These are phyloP conservation scores for Mortierella sp. DNA, from an alignment of 371 early-diverging fungal genomes.

Conservation along the genomic window DNA sequence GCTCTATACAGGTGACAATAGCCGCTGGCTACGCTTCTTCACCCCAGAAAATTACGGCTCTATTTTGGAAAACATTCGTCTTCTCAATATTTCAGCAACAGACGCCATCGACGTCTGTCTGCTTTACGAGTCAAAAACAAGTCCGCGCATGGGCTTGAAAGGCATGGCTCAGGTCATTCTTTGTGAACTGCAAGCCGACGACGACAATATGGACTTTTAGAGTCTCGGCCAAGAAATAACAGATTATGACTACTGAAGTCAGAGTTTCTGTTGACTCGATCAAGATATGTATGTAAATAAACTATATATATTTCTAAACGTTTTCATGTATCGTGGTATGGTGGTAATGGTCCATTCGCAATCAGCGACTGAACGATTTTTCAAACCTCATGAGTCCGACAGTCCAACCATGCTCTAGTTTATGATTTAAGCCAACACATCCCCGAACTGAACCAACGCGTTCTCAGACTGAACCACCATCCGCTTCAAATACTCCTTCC, in stretches of 20 bases:
- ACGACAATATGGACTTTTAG: not conserved
- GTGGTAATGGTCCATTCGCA: no score
- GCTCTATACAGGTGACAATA: slow-evolving; percentile 33
- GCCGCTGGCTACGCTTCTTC: slow-evolving; percentile 30
- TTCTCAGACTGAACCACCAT: slow-evolving; percentile 51
- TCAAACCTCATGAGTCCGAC: no score
- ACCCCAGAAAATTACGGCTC: slow-evolving; percentile 22
- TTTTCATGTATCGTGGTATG: no score
- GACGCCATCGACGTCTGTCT: slow-evolving; percentile 23
- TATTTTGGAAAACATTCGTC: slow-evolving; percentile 34
- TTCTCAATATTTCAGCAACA: slow-evolving; percentile 16
- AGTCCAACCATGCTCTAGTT: no score
- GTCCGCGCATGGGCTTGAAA: slow-evolving; percentile 9
- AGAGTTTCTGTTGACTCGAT: no score
- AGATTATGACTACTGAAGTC: no score
- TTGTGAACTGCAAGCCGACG: not conserved
- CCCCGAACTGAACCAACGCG: not conserved
- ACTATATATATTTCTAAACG: no score
- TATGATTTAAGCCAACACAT: no score
- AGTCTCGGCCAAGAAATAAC: no score
- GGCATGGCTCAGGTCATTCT: slow-evolving; percentile 13
- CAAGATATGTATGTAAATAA: no score
- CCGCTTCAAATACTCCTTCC: slow-evolving; percentile 37
- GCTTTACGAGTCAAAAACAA: slow-evolving; percentile 15
- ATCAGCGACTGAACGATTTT: no score